These are phyloP conservation scores for Colletotrichum agaves DNA, from an alignment of 2,329 filamentous ascomycete genomes.

Conservation along the genomic window DNA sequence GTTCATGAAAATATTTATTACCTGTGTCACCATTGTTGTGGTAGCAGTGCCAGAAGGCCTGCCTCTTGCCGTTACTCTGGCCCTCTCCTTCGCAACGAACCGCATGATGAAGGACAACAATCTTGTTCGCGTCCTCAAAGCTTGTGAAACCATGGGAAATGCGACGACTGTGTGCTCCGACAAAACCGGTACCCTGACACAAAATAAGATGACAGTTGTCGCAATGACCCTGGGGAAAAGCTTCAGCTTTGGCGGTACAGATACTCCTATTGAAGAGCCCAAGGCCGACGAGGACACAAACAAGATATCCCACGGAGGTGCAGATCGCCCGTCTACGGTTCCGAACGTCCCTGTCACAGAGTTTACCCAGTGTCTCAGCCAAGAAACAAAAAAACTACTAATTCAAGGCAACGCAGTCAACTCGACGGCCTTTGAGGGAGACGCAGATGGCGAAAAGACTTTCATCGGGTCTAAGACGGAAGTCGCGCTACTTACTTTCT, in stretches of 20 bases:
- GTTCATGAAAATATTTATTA: constrained; percentile 70
- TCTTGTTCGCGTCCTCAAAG: constrained; percentile 73
- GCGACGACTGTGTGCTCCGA: constrained; percentile 74
- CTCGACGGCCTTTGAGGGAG: constrained; percentile 76
- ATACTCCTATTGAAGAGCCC: constrained; percentile 42
- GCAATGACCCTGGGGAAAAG: constrained; percentile 71
- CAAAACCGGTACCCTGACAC: constrained; percentile 59
- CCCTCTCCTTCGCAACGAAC: constrained; percentile 74
- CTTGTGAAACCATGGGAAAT: constrained; percentile 79
- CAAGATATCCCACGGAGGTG: constrained; percentile 35
- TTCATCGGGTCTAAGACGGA: constrained; percentile 85
- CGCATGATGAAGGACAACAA: constrained; percentile 77
- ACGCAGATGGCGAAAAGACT: constrained; percentile 64
- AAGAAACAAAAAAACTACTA: constrained; percentile 50
- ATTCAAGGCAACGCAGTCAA: constrained; percentile 74
- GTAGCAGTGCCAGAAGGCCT: constrained; percentile 76
- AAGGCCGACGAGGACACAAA: constrained; percentile 43
- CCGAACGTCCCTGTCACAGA: constrained; percentile 13
- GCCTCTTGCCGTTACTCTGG: constrained; percentile 74
- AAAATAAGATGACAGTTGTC: constrained; percentile 76
- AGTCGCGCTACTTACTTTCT: constrained; percentile 77
- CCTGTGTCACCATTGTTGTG: constrained; percentile 73
- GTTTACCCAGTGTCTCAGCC: constrained; percentile 26
- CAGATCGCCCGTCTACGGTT: constrained; percentile 1
- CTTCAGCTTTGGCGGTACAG: constrained; percentile 47